Evolutionary conservation across 2,329 filamentous ascomycete genomes (phyloP).

Genomic region (Scedosporium dehoogii): DNA sequence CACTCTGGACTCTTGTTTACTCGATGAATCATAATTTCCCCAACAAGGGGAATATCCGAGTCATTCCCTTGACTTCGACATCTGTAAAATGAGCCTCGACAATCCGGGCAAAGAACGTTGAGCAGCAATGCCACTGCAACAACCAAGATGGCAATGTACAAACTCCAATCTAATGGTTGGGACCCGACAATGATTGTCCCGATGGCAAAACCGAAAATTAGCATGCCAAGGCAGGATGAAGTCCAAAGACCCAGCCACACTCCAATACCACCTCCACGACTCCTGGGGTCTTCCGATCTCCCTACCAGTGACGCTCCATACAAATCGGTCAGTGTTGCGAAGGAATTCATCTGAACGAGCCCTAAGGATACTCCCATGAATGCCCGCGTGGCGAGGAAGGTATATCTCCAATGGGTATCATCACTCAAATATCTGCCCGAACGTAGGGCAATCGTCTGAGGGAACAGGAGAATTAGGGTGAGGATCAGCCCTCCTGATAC

Average conservation of each 20-base stretch:
- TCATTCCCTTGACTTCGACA: not conserved
- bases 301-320: slow-evolving; percentile 70
- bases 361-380: slow-evolving; percentile 61
- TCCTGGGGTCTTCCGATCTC: slow-evolving; percentile 55
- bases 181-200: slow-evolving; percentile 60
- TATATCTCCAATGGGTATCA: slow-evolving; percentile 43
- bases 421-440: slow-evolving; percentile 45
- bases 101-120: not conserved
- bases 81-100: not conserved
- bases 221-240: slow-evolving; percentile 65
- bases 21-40: slow-evolving; percentile 69
- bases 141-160: not conserved
- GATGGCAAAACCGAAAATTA: slow-evolving; percentile 61
- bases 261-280: slow-evolving; percentile 69
- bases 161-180: slow-evolving; percentile 30
- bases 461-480: slow-evolving; percentile 64
- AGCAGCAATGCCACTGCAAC: not conserved
- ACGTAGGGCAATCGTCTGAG: slow-evolving; percentile 59
- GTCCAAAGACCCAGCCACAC: slow-evolving; percentile 73
- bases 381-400: slow-evolving; percentile 52
- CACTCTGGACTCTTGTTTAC: slow-evolving; percentile 61
- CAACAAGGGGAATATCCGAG: slow-evolving; percentile 18
- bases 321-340: slow-evolving; percentile 61
- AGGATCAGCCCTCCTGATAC: slow-evolving; percentile 58
- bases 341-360: slow-evolving; percentile 69